phyloP scores from a whole-genome alignment of 805 yeast genomes.

The Geotrichum ghanense region DNA sequence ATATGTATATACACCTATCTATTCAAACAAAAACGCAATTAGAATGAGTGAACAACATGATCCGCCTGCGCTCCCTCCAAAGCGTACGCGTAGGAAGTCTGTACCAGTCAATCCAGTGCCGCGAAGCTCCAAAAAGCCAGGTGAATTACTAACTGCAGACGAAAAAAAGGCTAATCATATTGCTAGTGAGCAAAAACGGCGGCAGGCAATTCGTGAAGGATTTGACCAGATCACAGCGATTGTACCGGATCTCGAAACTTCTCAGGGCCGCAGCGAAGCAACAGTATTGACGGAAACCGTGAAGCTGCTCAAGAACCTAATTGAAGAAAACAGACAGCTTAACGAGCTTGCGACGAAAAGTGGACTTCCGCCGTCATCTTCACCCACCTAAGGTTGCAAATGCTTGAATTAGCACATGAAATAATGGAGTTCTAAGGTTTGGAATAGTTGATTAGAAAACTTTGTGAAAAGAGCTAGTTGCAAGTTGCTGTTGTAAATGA shows the following conservation, averaged over 20 bases:
- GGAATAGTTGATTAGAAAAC: no score
- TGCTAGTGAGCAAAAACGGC: constrained; percentile 75
- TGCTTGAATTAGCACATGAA: no score
- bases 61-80: constrained; percentile 1
- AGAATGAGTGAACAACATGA: neutral
- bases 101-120: constrained; percentile 3
- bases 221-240: constrained; percentile 64
- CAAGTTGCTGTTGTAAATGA: no score
- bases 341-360: constrained; percentile 81
- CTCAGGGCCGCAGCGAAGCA: constrained; percentile 72
- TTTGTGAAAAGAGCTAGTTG: no score
- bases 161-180: constrained; percentile 58
- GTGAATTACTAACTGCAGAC: constrained; percentile 20
- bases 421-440: no score
- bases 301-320: constrained; percentile 87
- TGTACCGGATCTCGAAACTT: constrained; percentile 60
- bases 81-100: constrained; percentile 1
- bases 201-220: constrained; percentile 74
- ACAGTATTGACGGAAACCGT: constrained; percentile 39
- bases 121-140: constrained; percentile 9
- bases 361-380: constrained; percentile 94
- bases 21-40: no score
- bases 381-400: no score
- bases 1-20: no score
- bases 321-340: constrained; percentile 76